These are phyloP conservation scores for Dichotomopilus funicola DNA, from an alignment of 2,329 filamentous ascomycete species.

Conservation along the genomic window DNA sequence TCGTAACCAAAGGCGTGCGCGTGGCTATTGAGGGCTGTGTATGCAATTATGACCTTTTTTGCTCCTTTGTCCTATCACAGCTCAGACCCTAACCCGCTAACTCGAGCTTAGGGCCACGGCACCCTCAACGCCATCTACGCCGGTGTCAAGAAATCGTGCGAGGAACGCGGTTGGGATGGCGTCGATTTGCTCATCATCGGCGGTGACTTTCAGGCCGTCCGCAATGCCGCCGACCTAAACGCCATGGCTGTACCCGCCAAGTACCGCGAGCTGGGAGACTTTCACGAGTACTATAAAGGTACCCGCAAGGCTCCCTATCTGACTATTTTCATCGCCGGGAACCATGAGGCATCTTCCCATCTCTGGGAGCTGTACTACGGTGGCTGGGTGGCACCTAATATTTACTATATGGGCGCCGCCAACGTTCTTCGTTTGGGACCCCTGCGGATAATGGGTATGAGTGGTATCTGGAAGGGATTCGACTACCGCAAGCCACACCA, in stretches of 20 bases:
- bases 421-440: constrained; percentile 81
- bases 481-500: constrained; percentile 79
- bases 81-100: constrained; percentile 17
- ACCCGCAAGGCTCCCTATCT: constrained; percentile 70
- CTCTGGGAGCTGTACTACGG: constrained; percentile 92
- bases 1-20: constrained; percentile 47
- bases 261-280: constrained; percentile 83
- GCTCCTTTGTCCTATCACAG: background rate
- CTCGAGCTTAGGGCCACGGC: constrained; percentile 68
- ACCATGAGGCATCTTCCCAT: constrained; percentile 89
- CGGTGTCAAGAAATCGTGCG: constrained; percentile 62
- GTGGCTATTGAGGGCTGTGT: constrained; percentile 86
- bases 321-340: constrained; percentile 88
- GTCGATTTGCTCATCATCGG: constrained; percentile 91
- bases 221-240: constrained; percentile 80
- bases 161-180: constrained; percentile 66
- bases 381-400: constrained; percentile 93
- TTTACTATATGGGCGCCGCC: constrained; percentile 92
- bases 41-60: constrained; percentile 33
- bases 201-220: constrained; percentile 89
- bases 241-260: constrained; percentile 86
- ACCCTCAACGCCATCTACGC: constrained; percentile 87
- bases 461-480: constrained; percentile 90
- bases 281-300: constrained; percentile 89
- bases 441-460: constrained; percentile 80